Base-by-base conservation (phyloP, 2,329 filamentous ascomycete genomes). In the Lachnellula hyalina region DNA sequence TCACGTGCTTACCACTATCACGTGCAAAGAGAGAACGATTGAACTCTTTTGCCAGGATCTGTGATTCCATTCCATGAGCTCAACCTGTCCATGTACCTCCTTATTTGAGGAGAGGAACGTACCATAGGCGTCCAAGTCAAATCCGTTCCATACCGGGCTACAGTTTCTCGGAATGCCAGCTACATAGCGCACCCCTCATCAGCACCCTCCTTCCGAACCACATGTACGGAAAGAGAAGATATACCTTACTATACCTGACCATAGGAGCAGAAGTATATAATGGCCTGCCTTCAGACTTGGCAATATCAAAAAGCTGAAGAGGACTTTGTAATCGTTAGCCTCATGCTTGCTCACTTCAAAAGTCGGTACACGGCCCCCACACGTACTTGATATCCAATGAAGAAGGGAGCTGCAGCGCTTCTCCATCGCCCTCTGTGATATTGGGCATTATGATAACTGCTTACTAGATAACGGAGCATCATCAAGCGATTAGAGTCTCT, bases 81-180 rank as follows among this genome's bases (percentile, higher is more conserved):
- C 17, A 23, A 11, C 1, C 17, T 21, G 9, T 23, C 11, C 7
- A 44, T 5, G 12, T 14, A 19, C 19, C 7, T 23, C n/a, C 41
- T 2, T 14, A 12, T 14, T 14, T 14, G 7, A 21, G 23, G 7
- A n/a, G 5, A 8, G n/a, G 41, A 19, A 47, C 63, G 53, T 55
- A 76, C 75, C 86, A 89, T 89, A 44, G 86, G 86, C 2, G 85
- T 87, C 80, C 85, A 89, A 61, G 80, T 83, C 6, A 89, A 68
- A 67, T 89, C 85, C 15, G 81, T 80, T 47, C 80, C 81, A 67
- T 86, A 88, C 47, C 80, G 74, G 58, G 83, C 77, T 3, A 85
- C 82, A 0, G 85, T 84, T 62, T 87, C 80, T 47, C 86, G 80
- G 66, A 89, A 89, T 46, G 86, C 85, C 42, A 89, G 77, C 78